Percentiles rank a stretch among this genome's conserved stretches.
Conservation (phyloP, 345 rosid genomes). For the Chamaenerion angustifolium region DNA sequence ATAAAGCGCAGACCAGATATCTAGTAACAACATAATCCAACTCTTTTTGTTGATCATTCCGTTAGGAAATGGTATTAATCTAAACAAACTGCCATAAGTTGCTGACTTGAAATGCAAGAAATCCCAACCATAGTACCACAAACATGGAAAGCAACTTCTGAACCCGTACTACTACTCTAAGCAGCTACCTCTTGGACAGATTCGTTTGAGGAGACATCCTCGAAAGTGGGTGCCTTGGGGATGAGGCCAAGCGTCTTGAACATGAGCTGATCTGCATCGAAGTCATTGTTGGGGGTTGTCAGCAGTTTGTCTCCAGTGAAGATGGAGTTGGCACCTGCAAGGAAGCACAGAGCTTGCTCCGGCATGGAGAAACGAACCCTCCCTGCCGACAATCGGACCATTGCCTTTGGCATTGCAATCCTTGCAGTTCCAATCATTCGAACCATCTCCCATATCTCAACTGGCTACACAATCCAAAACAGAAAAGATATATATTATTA, state of each 20-base stretch:
- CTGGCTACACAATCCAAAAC: slow-evolving; percentile 38
- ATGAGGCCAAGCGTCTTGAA: slow-evolving; percentile 77
- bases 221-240: slow-evolving; percentile 66
- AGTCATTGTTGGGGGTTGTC: slow-evolving; percentile 92
- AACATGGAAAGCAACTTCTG: too few relatives aligned
- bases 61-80: too few relatives aligned
- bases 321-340: slow-evolving; percentile 96
- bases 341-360: slow-evolving; percentile 86
- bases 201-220: slow-evolving; percentile 11
- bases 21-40: too few relatives aligned
- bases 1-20: too few relatives aligned
- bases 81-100: too few relatives aligned
- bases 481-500: too few relatives aligned
- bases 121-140: too few relatives aligned
- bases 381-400: slow-evolving; percentile 97
- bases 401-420: slow-evolving; percentile 91
- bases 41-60: too few relatives aligned
- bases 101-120: too few relatives aligned
- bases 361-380: slow-evolving; percentile 84
- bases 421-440: slow-evolving; percentile 91
- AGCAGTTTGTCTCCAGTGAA: slow-evolving; percentile 92
- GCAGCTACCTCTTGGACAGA: too few relatives aligned
- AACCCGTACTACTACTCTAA: too few relatives aligned
- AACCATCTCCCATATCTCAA: slow-evolving; percentile 97
- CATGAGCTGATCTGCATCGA: slow-evolving; percentile 80